These are phyloP conservation scores for Ilyonectria destructans DNA, from an alignment of 2,329 filamentous ascomycete genomes.

Conservation along the genomic window DNA sequence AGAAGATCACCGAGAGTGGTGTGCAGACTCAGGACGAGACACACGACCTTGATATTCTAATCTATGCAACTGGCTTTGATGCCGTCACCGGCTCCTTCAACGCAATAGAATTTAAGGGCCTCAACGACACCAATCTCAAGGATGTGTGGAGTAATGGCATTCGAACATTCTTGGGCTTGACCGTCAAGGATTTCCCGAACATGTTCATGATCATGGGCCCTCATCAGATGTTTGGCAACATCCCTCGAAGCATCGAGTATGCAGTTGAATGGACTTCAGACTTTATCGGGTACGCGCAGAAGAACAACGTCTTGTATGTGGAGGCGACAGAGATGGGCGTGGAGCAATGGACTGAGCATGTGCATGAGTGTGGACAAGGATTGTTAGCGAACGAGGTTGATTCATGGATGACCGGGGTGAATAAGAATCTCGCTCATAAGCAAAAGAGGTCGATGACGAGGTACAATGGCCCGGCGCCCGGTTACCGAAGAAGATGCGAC, in stretches of 20 bases:
- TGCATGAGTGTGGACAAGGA: slow-evolving; percentile 62
- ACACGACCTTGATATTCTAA: slow-evolving; percentile 42
- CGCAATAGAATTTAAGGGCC: slow-evolving; percentile 62
- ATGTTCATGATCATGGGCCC: slow-evolving; percentile 65
- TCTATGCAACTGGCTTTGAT: slow-evolving; percentile 44
- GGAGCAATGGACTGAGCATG: slow-evolving; percentile 64
- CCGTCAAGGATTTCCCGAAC: slow-evolving; percentile 62
- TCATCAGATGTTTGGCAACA: slow-evolving; percentile 62
- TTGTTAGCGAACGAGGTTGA: slow-evolving; percentile 58
- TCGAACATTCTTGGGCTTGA: slow-evolving; percentile 60
- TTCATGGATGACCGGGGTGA: slow-evolving; percentile 71
- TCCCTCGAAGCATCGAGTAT: slow-evolving; percentile 58
- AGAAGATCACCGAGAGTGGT: slow-evolving; percentile 36
- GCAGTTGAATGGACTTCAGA: slow-evolving; percentile 58
- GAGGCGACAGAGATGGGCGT: slow-evolving; percentile 60
- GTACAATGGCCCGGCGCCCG: slow-evolving; percentile 63
- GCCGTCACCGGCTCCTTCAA: slow-evolving; percentile 52
- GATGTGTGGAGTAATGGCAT: slow-evolving; percentile 57
- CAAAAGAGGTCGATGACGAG: slow-evolving; percentile 62
- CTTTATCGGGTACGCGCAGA: slow-evolving; percentile 52
- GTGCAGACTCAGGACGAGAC: slow-evolving; percentile 29
- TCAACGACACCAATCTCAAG: slow-evolving; percentile 56
- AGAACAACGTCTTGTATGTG: slow-evolving; percentile 54
- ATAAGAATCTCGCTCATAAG: slow-evolving; percentile 65
- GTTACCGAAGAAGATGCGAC: slow-evolving; percentile 58